Conservation (phyloP, 2,329 filamentous ascomycete genomes). For the Ampelomyces quisqualis region DNA sequence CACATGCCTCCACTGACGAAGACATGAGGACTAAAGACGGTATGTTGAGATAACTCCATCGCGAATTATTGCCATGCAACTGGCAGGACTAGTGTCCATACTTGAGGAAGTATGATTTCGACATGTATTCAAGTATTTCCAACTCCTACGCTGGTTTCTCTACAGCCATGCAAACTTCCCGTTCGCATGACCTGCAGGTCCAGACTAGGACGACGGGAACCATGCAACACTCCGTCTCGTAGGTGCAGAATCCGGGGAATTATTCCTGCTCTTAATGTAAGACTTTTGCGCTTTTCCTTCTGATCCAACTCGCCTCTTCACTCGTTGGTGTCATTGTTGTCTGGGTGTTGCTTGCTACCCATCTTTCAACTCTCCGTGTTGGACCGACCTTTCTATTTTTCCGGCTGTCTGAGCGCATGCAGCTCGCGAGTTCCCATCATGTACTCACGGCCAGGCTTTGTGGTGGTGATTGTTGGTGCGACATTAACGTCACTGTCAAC, state of each 20-base stretch:
- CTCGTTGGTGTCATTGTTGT: constrained; percentile 7
- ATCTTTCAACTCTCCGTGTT: neutral
- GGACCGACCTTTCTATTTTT: constrained; percentile 1
- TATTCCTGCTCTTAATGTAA: constrained; percentile 10
- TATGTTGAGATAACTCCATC: too few relatives aligned
- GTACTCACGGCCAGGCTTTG: constrained; percentile 35
- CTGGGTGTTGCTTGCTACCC: constrained; percentile 4
- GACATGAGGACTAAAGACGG: too few relatives aligned
- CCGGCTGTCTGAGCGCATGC: neutral
- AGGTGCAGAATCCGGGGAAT: constrained; percentile 22
- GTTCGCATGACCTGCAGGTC: constrained; percentile 14
- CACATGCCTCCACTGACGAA: too few relatives aligned
- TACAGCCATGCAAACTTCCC: constrained; percentile 5
- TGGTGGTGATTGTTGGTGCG: constrained; percentile 38
- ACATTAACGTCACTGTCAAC: constrained; percentile 42
- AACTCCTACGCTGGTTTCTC: neutral
- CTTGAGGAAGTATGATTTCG: neutral
- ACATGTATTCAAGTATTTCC: neutral
- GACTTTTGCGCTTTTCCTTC: constrained; percentile 9
- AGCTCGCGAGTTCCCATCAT: constrained; percentile 12
- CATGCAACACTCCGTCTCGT: constrained; percentile 16
- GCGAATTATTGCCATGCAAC: too few relatives aligned
- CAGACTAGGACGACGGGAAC: constrained; percentile 11
- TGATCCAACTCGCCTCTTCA: constrained; percentile 6
- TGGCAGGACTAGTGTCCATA: neutral